phyloP scores from a whole-genome alignment of 441 rosid genomes.

The Caryocar brasiliense region DNA sequence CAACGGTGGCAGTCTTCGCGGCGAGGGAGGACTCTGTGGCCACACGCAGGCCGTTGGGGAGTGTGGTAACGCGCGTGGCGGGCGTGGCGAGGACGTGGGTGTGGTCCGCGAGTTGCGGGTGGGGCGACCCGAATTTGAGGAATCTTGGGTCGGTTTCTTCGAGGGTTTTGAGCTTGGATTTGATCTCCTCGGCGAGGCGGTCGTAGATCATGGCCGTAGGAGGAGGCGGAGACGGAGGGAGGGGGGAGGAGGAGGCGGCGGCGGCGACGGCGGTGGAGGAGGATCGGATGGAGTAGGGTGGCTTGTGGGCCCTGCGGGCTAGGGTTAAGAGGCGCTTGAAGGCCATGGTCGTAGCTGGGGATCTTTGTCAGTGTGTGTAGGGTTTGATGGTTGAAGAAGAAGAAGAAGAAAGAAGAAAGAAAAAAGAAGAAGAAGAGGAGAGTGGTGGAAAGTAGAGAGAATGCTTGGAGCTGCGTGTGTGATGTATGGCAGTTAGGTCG shows the following conservation, averaged over 20 bases:
- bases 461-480: too few relatives aligned
- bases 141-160: slow-evolving; percentile 75
- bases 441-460: too few relatives aligned
- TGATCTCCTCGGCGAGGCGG: slow-evolving; percentile 55
- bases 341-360: slow-evolving; percentile 35
- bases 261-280: slow-evolving; percentile 32
- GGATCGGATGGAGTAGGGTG: slow-evolving; percentile 30
- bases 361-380: too few relatives aligned
- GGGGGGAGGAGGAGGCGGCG: slow-evolving; percentile 16
- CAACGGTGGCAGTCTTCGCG: slow-evolving; percentile 75
- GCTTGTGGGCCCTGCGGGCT: slow-evolving; percentile 43
- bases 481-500: too few relatives aligned
- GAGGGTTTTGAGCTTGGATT: slow-evolving; percentile 46
- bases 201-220: slow-evolving; percentile 71
- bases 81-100: slow-evolving; percentile 78
- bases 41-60: slow-evolving; percentile 76
- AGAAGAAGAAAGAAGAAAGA: too few relatives aligned
- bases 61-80: slow-evolving; percentile 77
- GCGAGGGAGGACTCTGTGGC: slow-evolving; percentile 89
- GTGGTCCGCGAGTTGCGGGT: slow-evolving; percentile 51
- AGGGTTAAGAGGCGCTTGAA: slow-evolving; percentile 44
- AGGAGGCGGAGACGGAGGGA: slow-evolving; percentile 40
- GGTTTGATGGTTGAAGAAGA: too few relatives aligned
- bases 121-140: slow-evolving; percentile 86
- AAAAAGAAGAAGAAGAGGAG: too few relatives aligned